phyloP scores from a whole-genome alignment of 1,284 basidiomycete species.

The Cutaneotrichosporon sp. region DNA sequence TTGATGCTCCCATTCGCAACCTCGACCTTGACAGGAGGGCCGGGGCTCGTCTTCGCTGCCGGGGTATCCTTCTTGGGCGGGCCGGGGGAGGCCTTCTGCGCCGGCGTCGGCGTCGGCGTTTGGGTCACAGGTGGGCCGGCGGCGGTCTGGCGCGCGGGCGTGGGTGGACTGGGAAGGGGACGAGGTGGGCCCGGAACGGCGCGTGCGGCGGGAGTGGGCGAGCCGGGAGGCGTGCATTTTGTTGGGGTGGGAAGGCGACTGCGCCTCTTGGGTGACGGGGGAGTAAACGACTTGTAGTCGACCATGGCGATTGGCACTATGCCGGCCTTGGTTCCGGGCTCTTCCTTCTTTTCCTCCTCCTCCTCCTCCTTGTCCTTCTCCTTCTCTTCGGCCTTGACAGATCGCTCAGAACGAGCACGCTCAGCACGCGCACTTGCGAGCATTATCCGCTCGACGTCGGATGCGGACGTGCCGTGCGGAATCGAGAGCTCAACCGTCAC shows the following conservation, averaged over 20 bases:
- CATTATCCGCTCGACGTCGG: constrained; percentile 1
- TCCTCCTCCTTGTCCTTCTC: not conserved
- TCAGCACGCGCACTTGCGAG: not conserved
- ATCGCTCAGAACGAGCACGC: not conserved
- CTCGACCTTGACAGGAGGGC: constrained; percentile 9
- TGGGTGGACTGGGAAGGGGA: not conserved
- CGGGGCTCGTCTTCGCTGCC: not conserved
- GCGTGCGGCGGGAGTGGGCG: not conserved
- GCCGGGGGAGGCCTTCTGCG: not conserved
- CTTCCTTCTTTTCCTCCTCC: not conserved
- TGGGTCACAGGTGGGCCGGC: not conserved
- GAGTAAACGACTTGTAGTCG: not conserved
- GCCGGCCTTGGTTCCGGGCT: not conserved
- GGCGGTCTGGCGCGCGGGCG: constrained; percentile 5
- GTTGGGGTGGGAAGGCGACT: not conserved
- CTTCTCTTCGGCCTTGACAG: no score
- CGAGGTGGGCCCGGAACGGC: not conserved
- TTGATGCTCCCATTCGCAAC: constrained; percentile 1
- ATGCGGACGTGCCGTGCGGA: not conserved
- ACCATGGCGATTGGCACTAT: not conserved
- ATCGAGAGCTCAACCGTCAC: constrained; percentile 7
- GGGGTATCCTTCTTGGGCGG: constrained; percentile 1
- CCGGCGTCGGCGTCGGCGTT: not conserved
- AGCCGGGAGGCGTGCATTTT: not conserved
- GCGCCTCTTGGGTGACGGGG: not conserved